Base-by-base conservation (phyloP, 2,329 filamentous ascomycete species). In the Alternaria sp. region DNA sequence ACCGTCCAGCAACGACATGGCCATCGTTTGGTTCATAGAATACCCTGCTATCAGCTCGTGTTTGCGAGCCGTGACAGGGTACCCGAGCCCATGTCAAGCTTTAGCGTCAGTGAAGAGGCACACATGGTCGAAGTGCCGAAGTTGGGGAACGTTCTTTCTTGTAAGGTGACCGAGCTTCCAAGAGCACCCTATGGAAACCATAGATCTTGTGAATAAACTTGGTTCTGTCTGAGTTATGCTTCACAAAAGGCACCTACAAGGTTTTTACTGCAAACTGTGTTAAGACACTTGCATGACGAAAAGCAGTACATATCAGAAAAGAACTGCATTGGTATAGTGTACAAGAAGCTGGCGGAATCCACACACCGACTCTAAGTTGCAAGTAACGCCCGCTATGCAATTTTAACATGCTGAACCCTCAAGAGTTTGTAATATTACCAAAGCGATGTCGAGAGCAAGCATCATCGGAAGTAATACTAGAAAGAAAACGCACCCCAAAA, bases 341-440 rank as follows among this genome's bases (percentile, higher is more conserved):
- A 54, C 52, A 54, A 26, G 22, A 46, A 38, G 43, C 51, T 48
- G 36, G 42, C 38, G 18, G 38, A 39, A 38, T 18, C 22, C 28
- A 42, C 26, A 28, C 46, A 43, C 43, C 48, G 28, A 41, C 42
- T 20, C 51, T 34, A n/a, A 43, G 16, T 34, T 42, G 24, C 43
- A 57, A 47, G 26, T 49, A 59, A 60, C 58, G 58, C 58, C 58
- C 54, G 58, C 58, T 61, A 61, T 61, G 58, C 58, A 61, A 48
- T 61, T 51, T 61, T 26, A 32, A 44, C 52, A 32, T 34, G 39
- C 34, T 9, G 49, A 48, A 42, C 16, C 51, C 42, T 32, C n/a
- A 55, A 30, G 18, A 20, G 44, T 42, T 38, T 51, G 20, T 51
- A 14, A 56, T 39, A 59, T 18, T 36, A 30, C 30, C 46, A 24